Base-by-base conservation (phyloP, 495 filamentous ascomycete species). In the Cladorrhinum samala region DNA sequence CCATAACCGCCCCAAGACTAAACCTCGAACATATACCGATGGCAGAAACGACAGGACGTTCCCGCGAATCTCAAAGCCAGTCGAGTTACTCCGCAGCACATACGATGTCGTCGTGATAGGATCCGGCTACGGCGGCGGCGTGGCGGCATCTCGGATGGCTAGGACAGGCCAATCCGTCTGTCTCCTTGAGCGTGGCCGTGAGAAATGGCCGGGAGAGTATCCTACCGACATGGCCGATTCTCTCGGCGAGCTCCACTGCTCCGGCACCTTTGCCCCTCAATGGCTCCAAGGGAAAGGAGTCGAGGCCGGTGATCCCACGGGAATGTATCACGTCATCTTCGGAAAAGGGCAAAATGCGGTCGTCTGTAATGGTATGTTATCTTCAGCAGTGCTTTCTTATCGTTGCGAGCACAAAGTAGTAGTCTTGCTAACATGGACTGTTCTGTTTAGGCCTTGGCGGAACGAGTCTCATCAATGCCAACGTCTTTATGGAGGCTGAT, bases 41-140 rank as follows among this genome's bases (percentile, higher is more conserved):
- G 72, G 77, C 49, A 59, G 60, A 11, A 62, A 64, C 14, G 59
- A 54, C 14, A 48, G 63, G 39, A 24, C 51, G 40, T 80, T 73
- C 54, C 81, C 82, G 1, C 72, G 73, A 1, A 72, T 86, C 20
- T 77, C 76, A 46, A 76, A 72, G 51, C 76, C 83, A 0, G 74
- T 84, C 17, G 71, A 80, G 53, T 72, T 77, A 14, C 75, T 86
- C 58, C 69, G 78, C 25, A 62, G 68, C 37, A 60, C 68, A n/a
- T 85, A 86, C 49, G 83, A 88, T 60, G 77, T 79, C 19, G 77
- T 87, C 20, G 78, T 87, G 13, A 77, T 86, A 43, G 83, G 84
- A 0, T 85, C 81, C 16, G 84, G 84, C 1, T 86, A 86, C 65
- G 83, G 83, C 13, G 84, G 83, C 49, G 82, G 77, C 14, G 80